Base-by-base conservation (phyloP, 352 stramenopile genomes). In the Globisporangium spiculum region DNA sequence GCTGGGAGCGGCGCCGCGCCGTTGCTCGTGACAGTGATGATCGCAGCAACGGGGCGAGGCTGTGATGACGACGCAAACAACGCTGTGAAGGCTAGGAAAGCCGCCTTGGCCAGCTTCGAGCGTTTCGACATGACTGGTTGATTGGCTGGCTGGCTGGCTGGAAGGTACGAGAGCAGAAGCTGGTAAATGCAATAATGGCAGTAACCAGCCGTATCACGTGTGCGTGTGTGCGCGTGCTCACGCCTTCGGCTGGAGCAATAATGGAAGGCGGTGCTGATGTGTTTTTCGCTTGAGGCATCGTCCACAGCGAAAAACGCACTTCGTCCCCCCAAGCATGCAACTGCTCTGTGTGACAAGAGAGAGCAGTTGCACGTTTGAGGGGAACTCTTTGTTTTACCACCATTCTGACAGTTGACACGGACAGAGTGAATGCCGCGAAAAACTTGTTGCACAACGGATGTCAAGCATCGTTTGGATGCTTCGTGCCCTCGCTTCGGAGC, bases 21-120 rank as follows among this genome's bases (percentile, higher is more conserved):
- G 53, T 59, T 59, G 53, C 53, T 59, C 14, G 53, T 59, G 53
- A 59, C 16, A 7, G 26, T 38, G 26, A 59, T 38, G 53, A 59
- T 32, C 12, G 53, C 53, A 10, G 53, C 53, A 38, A 59, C 53
- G 5, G 26, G 53, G 53, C 24, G 53, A 22, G 26, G 53, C 24
- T 59, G 53, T 24, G 53, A 38, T 16, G 53, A 59, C 53, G 20
- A 32, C 26, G 53, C 26, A 32, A 59, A 5, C 53, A 59, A 22
- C 12, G 53, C 53, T 36, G 53, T 32, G 26, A 7, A 12, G 30
- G 30, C 30, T 30, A 59, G 53, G 24, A 59, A 36, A 18, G 24
- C 53, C 3, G 53, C 24, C 30, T 59, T 18, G 16, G n/a, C 16
- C 26, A 59, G 18, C 24, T 22, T 59, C 14, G 53, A 59, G 53